phyloP scores from a whole-genome alignment of 1,284 basidiomycete species.

The Cryptococcus deneoformans region DNA sequence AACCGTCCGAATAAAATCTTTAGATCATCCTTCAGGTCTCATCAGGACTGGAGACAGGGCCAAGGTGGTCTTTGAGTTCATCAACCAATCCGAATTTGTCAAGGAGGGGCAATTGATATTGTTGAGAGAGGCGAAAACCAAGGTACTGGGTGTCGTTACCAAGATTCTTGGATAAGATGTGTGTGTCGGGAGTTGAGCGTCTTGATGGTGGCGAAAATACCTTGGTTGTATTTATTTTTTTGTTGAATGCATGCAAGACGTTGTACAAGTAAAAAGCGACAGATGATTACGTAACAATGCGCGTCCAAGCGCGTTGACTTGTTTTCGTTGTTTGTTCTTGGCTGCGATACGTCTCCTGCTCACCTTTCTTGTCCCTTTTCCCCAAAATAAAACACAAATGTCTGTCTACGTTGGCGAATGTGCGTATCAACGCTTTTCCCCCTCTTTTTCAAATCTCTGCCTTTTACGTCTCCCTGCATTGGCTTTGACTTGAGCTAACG shows the following conservation, averaged over 20 bases:
- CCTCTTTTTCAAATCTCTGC: no score
- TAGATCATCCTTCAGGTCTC: slow-evolving; percentile 82
- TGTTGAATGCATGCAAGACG: no score
- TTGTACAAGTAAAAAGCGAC: no score
- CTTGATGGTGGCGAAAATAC: no score
- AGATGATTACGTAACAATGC: no score
- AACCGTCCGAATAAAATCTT: slow-evolving; percentile 82
- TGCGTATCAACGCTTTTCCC: slow-evolving; percentile 15
- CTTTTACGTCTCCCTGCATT: not conserved
- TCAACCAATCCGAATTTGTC: slow-evolving; percentile 83
- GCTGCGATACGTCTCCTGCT: no score
- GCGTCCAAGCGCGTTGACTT: no score
- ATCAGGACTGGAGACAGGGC: slow-evolving; percentile 87
- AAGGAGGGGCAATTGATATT: slow-evolving; percentile 89
- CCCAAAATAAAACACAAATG: slow-evolving; percentile 18
- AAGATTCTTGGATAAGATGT: slow-evolving; percentile 25
- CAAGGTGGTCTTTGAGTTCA: slow-evolving; percentile 78
- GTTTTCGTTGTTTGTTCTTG: no score
- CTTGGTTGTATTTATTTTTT: no score
- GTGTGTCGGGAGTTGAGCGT: no score
- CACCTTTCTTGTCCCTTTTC: no score
- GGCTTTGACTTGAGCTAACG: not conserved
- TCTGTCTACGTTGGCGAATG: slow-evolving; percentile 44
- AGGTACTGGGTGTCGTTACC: slow-evolving; percentile 57
- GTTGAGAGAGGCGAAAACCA: slow-evolving; percentile 90